Percentiles rank a stretch among this genome's conserved stretches.
Conservation (phyloP, 176 grass and related monocot genomes). For the Carex pumila region DNA sequence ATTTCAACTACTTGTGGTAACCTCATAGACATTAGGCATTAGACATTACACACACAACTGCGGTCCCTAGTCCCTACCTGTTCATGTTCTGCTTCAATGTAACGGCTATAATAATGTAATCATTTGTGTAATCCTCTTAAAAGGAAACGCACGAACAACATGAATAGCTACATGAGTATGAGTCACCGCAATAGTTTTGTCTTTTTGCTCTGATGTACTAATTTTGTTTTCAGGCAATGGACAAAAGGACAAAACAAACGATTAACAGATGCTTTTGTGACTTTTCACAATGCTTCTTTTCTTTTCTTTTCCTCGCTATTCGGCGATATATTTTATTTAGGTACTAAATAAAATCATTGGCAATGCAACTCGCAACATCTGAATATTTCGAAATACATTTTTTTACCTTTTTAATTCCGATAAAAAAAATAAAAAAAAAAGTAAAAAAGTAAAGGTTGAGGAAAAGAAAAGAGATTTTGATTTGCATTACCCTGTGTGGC, state of each 20-base stretch:
- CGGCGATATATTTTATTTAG: too few relatives aligned
- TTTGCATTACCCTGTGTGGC: constrained; percentile 37
- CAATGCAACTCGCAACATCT: too few relatives aligned
- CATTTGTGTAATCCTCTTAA: neutral
- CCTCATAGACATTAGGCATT: too few relatives aligned
- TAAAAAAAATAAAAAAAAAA: neutral
- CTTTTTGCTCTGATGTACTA: constrained; percentile 9
- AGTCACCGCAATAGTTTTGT: neutral
- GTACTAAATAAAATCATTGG: too few relatives aligned
- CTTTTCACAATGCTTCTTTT: neutral
- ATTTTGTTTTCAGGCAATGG: constrained; percentile 4
- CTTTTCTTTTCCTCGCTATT: neutral
- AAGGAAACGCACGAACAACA: neutral
- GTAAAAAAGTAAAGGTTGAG: neutral
- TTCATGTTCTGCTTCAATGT: neutral
- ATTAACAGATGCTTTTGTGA: constrained; percentile 1
- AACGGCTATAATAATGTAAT: neutral
- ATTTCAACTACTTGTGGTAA: constrained; percentile 6
- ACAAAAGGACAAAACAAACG: constrained; percentile 11
- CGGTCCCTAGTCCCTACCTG: constrained; percentile 10
- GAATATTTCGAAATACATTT: too few relatives aligned
- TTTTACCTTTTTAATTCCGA: too few relatives aligned
- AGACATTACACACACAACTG: neutral
- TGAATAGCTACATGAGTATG: neutral
- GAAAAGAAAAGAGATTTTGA: neutral